Base-by-base conservation (phyloP, 495 filamentous ascomycete species). In the Staphylotrichum tortipilum region DNA sequence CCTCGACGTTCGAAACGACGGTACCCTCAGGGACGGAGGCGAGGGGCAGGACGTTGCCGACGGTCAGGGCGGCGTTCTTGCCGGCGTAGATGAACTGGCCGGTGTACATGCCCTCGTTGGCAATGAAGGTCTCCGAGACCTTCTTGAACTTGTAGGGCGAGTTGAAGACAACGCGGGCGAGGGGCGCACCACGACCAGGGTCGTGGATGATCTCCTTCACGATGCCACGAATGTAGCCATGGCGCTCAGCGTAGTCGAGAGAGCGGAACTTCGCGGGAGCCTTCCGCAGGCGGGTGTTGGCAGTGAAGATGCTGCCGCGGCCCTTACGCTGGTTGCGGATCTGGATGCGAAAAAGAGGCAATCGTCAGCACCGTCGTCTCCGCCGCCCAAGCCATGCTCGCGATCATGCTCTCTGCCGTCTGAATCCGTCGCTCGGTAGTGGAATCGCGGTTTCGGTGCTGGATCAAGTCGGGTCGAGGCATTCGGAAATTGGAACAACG, bases 51-150 rank as follows among this genome's bases (percentile, higher is more conserved):
- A 99, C 75, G 78, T 99, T 99, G 68, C 92, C 92, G 67, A 99
- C 82, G 65, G 83, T 97, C 57, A 99, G 80, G 52, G 81, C 77
- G 59, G 92, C 94, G 75, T 94, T 88, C 85, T 99, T 99, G 69
- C 92, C 92, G 71, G 91, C 90, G 75, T 97, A 99, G 85, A 99
- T 89, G 80, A 99, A 99, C 77, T 95, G 90, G 60, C 92, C 92
- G 56, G 92, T 95, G 88, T 99, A 99, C 91, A 97, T 95, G 77
- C 92, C 92, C 81, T 99, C 92, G 76, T 96, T 97, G 71, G 94
- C 92, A 69, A 99, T 97, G 82, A 98, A 95, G 55, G 92, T 94
- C 84, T 88, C 90, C 71, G 82, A 89, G 71, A 83, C 73, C 72
- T 86, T 80, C 78, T 86, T 88, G 81, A 83, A 92, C 72, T 82